phyloP scores from a whole-genome alignment of 768 basidiomycete genomes.

The Ramaria rubella region DNA sequence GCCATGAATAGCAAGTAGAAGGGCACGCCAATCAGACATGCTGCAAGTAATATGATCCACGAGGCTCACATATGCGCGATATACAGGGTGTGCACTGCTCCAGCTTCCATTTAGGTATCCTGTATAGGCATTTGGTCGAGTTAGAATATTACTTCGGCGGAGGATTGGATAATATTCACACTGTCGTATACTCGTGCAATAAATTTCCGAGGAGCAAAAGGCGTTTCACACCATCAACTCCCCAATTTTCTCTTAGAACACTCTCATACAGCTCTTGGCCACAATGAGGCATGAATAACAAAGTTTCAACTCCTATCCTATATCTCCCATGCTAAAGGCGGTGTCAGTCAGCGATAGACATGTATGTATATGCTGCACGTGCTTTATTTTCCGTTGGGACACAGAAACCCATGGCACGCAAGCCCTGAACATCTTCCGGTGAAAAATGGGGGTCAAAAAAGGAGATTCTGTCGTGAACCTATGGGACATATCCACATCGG shows the following conservation, averaged over 20 bases:
- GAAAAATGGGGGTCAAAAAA: conserved; percentile 74
- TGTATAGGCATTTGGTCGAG: conserved; percentile 25
- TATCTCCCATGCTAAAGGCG: conserved; percentile 29
- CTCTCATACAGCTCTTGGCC: conserved; percentile 65
- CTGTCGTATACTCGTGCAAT: conserved; percentile 60
- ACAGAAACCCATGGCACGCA: conserved; percentile 33
- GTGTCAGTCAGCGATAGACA: conserved; percentile 11
- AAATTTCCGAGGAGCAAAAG: conserved; percentile 60
- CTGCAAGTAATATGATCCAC: conserved; percentile 12
- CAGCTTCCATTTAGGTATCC: conserved; percentile 47
- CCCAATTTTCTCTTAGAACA: conserved; percentile 58
- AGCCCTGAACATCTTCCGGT: conserved; percentile 47
- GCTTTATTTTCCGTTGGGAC: conserved; percentile 42
- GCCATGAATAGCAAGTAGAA: conserved; percentile 6
- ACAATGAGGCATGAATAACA: conserved; percentile 78
- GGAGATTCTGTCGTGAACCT: conserved; percentile 46
- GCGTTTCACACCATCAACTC: conserved; percentile 35
- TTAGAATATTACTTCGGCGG: conserved; percentile 6
- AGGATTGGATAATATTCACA: conserved; percentile 34
- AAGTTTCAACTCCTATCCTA: conserved; percentile 37
- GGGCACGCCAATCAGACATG: conserved; percentile 5
- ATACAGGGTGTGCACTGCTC: conserved; percentile 47
- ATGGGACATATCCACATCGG: conserved; percentile 8
- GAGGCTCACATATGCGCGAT: conserved; percentile 43
- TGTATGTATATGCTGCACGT: conserved; percentile 29